Conservation (phyloP, 2,329 filamentous ascomycete genomes). For the Penicillium sp. region DNA sequence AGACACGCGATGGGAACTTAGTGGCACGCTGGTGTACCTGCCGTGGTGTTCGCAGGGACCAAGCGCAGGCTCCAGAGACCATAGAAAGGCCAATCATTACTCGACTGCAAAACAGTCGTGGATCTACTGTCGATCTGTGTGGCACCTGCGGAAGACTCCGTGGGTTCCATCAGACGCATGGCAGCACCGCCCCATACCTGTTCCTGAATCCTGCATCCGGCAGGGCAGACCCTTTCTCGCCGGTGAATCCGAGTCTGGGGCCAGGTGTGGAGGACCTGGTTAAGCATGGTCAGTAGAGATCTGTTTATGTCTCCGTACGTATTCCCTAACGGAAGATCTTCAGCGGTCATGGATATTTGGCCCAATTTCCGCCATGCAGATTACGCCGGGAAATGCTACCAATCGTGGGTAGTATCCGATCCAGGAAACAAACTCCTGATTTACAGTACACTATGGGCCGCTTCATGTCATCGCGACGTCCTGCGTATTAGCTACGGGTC, state of each 20-base stretch:
- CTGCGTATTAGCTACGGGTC: conserved; percentile 1
- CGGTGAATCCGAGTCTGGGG: background rate
- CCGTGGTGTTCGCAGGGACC: background rate
- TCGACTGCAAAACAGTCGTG: background rate
- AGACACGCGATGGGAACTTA: background rate
- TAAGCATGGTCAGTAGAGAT: background rate
- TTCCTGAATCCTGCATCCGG: background rate
- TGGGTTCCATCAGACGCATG: background rate
- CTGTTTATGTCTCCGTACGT: background rate
- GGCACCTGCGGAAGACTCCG: background rate
- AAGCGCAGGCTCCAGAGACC: background rate
- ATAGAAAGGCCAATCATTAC: background rate
- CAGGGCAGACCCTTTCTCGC: background rate
- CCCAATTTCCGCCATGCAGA: background rate
- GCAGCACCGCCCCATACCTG: background rate
- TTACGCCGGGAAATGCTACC: conserved; percentile 1
- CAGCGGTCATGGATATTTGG: background rate
- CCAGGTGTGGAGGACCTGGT: background rate
- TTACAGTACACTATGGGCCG: background rate
- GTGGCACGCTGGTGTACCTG: background rate
- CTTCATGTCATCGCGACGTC: conserved; percentile 1
- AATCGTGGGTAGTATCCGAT: background rate
- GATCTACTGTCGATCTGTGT: background rate
- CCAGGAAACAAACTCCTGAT: background rate
- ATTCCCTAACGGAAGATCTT: background rate